Base-by-base conservation (phyloP, 2,329 filamentous ascomycete species). In the Rugonectria rugulosa region DNA sequence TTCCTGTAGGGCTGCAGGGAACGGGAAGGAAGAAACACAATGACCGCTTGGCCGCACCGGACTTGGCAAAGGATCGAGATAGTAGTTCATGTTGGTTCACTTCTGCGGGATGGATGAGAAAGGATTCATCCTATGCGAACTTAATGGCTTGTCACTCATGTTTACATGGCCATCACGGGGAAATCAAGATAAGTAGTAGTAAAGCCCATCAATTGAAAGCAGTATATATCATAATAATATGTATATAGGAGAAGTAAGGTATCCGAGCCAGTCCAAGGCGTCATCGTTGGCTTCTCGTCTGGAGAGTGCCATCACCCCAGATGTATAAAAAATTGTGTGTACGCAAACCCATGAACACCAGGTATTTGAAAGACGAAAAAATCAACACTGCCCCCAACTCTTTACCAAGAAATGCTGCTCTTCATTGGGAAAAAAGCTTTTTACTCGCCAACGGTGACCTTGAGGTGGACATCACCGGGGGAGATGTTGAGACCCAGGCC, bases 401-500 rank as follows among this genome's bases (percentile, higher is more conserved):
- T 49, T 21, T 55, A 32, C 29, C 32, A 19, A 51, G 46, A n/a
- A 12, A 15, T 17, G 20, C 12, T 8, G n/a, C 11, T 15, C 2
- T 8, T 9, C 5, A 23, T 11, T n/a, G n/a, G n/a, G n/a, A n/a
- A n/a, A n/a, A n/a, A 5, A 7, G 9, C 2, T 5, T 4, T 34
- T 26, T 41, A 19, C 65, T 72, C 72, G 61, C 68, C 71, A 40
- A 78, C 66, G 27, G 62, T 67, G 60, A 75, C 65, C 4, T 54
- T 46, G 7, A 78, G 63, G 58, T 58, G 53, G 42, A 66, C 65
- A 23, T 65, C 58, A 41, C 67, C 65, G 26, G 65, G 48, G 54
- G 65, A 58, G 47, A 75, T 44, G 70, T 79, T 79, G 61, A 77
- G 72, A 37, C 77, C 77, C 14, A 75, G 37, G 38, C 77, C 77